These are phyloP conservation scores for Lichtheimia corymbifera DNA, from an alignment of 371 early-diverging fungal species.

Conservation along the genomic window DNA sequence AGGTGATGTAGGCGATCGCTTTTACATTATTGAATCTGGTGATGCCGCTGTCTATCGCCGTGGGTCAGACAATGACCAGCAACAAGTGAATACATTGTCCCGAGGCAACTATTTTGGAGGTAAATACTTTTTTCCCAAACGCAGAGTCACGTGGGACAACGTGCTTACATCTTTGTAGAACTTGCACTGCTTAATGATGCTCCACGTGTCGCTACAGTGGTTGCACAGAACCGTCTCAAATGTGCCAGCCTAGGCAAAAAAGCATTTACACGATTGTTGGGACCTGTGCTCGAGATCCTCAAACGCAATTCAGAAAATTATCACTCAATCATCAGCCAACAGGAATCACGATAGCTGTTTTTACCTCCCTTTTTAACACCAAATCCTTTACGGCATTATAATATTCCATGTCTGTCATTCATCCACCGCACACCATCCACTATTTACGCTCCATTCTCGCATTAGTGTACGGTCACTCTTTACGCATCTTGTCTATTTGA, in stretches of 20 bases:
- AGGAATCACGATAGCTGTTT: conserved; percentile 17
- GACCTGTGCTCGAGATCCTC: conserved; percentile 88
- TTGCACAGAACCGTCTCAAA: conserved; percentile 83
- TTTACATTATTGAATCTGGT: conserved; percentile 86
- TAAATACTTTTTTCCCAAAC: conserved; percentile 21
- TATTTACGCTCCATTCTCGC: no score
- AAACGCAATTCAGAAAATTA: conserved; percentile 86
- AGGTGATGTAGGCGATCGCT: conserved; percentile 66
- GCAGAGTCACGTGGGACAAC: background rate
- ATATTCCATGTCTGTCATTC: no score
- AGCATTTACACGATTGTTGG: conserved; percentile 89
- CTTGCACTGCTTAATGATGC: conserved; percentile 87
- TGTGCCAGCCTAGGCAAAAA: conserved; percentile 88
- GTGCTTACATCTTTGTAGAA: conserved; percentile 47
- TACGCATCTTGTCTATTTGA: no score
- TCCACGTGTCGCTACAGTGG: conserved; percentile 87
- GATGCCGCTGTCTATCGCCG: conserved; percentile 55
- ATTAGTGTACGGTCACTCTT: no score
- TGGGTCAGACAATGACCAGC: conserved; percentile 64
- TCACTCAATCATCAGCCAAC: conserved; percentile 31
- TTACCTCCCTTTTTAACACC: background rate
- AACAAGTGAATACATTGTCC: conserved; percentile 71
- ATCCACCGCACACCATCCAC: no score
- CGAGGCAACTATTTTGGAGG: conserved; percentile 97
- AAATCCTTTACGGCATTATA: background rate